Evolutionary conservation across 345 rosid genomes (phyloP).

Genomic region (Bretschneidera sinensis): DNA sequence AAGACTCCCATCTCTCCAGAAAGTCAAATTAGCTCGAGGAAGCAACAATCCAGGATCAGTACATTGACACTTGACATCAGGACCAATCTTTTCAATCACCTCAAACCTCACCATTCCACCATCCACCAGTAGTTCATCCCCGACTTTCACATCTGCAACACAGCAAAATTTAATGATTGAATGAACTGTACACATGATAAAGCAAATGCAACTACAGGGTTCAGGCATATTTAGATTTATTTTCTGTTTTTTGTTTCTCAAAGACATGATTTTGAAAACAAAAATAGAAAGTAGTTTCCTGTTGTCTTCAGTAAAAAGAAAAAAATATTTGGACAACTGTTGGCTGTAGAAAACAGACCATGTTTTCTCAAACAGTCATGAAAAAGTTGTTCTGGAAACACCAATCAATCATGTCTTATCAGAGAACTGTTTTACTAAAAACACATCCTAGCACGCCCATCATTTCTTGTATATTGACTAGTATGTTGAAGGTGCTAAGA

Average conservation of each 20-base stretch:
- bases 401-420: no score
- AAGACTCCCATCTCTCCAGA: conserved; percentile 97
- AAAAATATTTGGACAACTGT: not conserved
- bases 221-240: not conserved
- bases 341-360: no score
- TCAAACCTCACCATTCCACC: conserved; percentile 99
- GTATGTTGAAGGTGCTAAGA: no score
- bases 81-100: conserved; percentile 93
- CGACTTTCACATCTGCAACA: conserved; percentile 72
- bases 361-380: no score
- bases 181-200: no score
- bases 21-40: conserved; percentile 97
- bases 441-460: not conserved
- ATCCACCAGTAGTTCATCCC: conserved; percentile 93
- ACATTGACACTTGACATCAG: conserved; percentile 88
- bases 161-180: not conserved
- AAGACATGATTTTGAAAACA: not conserved
- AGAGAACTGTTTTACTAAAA: no score
- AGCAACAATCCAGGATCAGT: conserved; percentile 96
- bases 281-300: not conserved
- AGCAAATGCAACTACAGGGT: not conserved
- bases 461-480: no score
- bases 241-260: not conserved
- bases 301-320: no score
- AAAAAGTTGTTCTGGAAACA: no score